phyloP scores from a whole-genome alignment of 2,329 filamentous ascomycete genomes.

The Verticillium tricorpus region DNA sequence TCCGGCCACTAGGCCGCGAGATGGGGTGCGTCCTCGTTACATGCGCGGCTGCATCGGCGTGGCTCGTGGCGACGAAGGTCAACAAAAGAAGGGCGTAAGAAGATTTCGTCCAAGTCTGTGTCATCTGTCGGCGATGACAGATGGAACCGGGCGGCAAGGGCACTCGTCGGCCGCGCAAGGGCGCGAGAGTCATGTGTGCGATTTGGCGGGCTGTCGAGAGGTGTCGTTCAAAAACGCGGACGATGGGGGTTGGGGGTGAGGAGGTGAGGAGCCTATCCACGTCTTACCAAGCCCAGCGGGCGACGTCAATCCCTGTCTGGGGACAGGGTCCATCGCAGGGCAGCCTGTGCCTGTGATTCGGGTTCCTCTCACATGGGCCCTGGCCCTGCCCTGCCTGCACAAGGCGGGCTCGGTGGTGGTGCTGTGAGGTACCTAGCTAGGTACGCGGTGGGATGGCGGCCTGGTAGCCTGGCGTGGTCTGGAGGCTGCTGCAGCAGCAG shows the following conservation, averaged over 20 bases:
- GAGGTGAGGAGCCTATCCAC: background rate
- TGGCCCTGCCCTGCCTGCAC: background rate
- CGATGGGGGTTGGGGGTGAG: conserved; percentile 1
- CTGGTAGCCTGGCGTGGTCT: background rate
- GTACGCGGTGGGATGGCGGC: background rate
- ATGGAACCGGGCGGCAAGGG: background rate
- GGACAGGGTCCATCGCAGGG: background rate
- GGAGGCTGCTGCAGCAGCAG: background rate
- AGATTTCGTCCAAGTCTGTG: too few relatives aligned
- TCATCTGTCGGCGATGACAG: too few relatives aligned
- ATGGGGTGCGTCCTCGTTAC: too few relatives aligned
- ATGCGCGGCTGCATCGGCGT: too few relatives aligned
- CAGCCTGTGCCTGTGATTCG: background rate
- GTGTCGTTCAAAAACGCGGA: background rate
- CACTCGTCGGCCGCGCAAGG: background rate
- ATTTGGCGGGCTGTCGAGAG: background rate
- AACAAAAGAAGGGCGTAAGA: too few relatives aligned
- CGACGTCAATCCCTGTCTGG: background rate
- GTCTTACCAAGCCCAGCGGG: background rate
- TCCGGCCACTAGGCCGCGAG: too few relatives aligned
- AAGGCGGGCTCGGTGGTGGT: background rate
- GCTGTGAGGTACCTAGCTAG: background rate
- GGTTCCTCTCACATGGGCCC: background rate
- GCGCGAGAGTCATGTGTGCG: background rate
- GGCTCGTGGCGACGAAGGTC: too few relatives aligned